Percentiles rank a stretch among this genome's conserved stretches.
Conservation (phyloP, 2,329 filamentous ascomycete species). For the Saccharata proteae region DNA sequence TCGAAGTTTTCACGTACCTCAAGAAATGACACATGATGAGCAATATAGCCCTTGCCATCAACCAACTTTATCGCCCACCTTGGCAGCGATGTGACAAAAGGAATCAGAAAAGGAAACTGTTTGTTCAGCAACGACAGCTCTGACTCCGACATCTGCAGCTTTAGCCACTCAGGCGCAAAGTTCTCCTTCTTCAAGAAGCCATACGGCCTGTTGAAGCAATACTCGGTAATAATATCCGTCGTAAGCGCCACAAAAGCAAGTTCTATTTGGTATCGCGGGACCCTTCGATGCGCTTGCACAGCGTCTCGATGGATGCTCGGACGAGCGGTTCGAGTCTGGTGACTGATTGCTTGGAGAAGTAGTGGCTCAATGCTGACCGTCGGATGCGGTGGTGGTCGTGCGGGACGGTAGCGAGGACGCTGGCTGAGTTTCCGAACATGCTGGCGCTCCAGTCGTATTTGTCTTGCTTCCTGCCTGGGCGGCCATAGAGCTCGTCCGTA, state of each 20-base stretch:
- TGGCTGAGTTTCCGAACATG: slow-evolving; percentile 10
- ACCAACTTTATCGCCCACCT: slow-evolving; percentile 3
- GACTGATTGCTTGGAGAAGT: slow-evolving; percentile 17
- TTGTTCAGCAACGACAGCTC: slow-evolving; percentile 5
- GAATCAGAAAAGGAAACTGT: slow-evolving; percentile 6
- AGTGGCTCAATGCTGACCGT: slow-evolving; percentile 13
- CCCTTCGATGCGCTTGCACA: slow-evolving; percentile 11
- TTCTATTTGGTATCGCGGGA: slow-evolving; percentile 6
- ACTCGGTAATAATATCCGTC: slow-evolving; percentile 12
- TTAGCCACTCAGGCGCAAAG: slow-evolving; percentile 9
- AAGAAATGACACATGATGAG: too few relatives aligned
- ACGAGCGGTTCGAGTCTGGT: slow-evolving; percentile 13
- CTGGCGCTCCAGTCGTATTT: slow-evolving; percentile 12
- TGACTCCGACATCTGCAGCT: not conserved
- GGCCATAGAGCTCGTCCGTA: slow-evolving; percentile 9
- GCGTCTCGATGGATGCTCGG: slow-evolving; percentile 11
- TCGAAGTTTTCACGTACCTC: too few relatives aligned
- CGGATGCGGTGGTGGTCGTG: slow-evolving; percentile 13
- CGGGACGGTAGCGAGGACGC: slow-evolving; percentile 10
- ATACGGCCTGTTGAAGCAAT: slow-evolving; percentile 12
- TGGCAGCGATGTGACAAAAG: not conserved
- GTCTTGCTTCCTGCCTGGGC: slow-evolving; percentile 4
- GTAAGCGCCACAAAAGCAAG: slow-evolving; percentile 9
- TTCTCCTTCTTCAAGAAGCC: slow-evolving; percentile 11
- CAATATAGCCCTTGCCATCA: too few relatives aligned